Percentiles rank a stretch among this genome's conserved stretches.
Conservation (phyloP, 768 basidiomycete genomes). For the Phanerochaete sordida region DNA sequence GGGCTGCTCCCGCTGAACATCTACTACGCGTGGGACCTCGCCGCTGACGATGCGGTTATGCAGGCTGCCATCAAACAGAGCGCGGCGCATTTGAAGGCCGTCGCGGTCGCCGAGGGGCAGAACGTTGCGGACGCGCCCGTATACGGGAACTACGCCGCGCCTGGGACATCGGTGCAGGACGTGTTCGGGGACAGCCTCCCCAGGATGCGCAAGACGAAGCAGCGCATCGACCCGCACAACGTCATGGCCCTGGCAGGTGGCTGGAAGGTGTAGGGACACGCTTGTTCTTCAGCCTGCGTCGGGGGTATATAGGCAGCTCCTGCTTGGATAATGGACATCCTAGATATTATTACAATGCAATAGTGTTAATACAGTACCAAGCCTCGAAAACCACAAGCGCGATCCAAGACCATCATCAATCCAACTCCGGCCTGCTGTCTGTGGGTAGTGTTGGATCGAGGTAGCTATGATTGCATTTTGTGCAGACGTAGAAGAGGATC, state of each 20-base stretch:
- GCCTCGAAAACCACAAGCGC: neutral
- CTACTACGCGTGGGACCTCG: slow-evolving; percentile 39
- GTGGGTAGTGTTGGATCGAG: slow-evolving; percentile 51
- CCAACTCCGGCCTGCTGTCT: slow-evolving; percentile 17
- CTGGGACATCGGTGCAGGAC: slow-evolving; percentile 43
- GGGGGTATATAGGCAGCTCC: too few relatives aligned
- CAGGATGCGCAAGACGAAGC: slow-evolving; percentile 37
- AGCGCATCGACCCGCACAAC: slow-evolving; percentile 48
- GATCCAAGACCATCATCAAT: neutral
- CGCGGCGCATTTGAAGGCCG: slow-evolving; percentile 35
- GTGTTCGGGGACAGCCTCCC: slow-evolving; percentile 51
- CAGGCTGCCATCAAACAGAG: slow-evolving; percentile 37
- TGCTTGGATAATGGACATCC: neutral
- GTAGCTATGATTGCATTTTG: slow-evolving; percentile 75
- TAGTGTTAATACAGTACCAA: neutral
- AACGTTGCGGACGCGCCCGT: slow-evolving; percentile 32
- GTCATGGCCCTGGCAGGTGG: slow-evolving; percentile 70
- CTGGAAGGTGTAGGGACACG: slow-evolving; percentile 36
- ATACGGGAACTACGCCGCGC: slow-evolving; percentile 62
- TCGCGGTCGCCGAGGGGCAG: slow-evolving; percentile 39
- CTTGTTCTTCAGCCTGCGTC: too few relatives aligned
- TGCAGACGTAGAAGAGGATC: slow-evolving; percentile 90
- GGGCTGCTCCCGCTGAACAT: slow-evolving; percentile 44
- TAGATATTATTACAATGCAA: neutral
- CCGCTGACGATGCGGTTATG: slow-evolving; percentile 37